Conservation (phyloP, 208 protist genomes). For the Acanthamoeba rhysodes region DNA sequence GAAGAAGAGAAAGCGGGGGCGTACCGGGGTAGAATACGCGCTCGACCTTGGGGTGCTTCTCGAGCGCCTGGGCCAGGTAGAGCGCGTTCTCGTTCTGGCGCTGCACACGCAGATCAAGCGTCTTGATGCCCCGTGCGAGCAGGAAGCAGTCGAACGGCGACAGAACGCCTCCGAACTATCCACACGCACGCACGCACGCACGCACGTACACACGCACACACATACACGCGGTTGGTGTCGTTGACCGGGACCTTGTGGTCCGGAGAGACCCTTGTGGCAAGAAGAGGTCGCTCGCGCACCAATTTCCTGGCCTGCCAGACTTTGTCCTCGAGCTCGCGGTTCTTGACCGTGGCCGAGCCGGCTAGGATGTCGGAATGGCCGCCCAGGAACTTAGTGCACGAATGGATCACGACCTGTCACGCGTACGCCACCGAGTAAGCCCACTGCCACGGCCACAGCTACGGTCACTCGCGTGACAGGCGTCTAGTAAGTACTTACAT, state of each 20-base stretch:
- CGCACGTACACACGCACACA: not conserved
- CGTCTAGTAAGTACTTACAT: not conserved
- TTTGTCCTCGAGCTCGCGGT: constrained; percentile 88
- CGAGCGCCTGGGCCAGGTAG: constrained; percentile 89
- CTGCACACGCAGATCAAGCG: constrained; percentile 94
- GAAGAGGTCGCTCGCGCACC: not conserved
- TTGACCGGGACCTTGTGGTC: not conserved
- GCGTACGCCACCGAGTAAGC: constrained; percentile 89
- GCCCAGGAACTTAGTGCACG: constrained; percentile 97
- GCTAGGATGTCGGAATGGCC: constrained; percentile 97
- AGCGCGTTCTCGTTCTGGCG: constrained; percentile 94
- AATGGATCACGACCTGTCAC: constrained; percentile 96
- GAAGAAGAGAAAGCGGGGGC: not conserved
- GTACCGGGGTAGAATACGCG: constrained; percentile 93
- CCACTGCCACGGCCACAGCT: constrained; percentile 84
- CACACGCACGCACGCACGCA: not conserved
- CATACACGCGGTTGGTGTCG: not conserved
- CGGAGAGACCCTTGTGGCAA: too few relatives aligned
- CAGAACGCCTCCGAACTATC: constrained; percentile 76
- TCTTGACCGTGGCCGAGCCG: constrained; percentile 91
- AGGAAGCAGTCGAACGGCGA: constrained; percentile 97
- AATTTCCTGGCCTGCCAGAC: constrained; percentile 27
- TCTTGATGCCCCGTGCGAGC: constrained; percentile 95
- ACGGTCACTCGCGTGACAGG: not conserved
- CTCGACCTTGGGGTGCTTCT: constrained; percentile 90